Evolutionary conservation across 2,329 filamentous ascomycete species (phyloP).

Genomic region (Fusarium brachygibbosum): DNA sequence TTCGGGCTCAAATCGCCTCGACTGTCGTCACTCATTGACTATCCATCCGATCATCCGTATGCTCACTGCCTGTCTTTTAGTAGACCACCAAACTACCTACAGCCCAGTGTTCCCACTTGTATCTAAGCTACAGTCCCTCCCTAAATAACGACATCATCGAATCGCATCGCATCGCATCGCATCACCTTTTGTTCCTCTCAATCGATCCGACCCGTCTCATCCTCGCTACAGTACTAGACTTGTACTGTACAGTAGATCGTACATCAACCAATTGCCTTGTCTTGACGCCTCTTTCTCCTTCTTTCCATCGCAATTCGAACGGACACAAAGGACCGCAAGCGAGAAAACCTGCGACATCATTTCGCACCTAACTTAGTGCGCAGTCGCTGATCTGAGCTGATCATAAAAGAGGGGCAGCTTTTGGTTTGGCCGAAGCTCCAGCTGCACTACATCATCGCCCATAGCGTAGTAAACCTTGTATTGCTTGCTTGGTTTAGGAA

Average conservation of each 20-base stretch:
- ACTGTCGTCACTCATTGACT: constrained; percentile 12
- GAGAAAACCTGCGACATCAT: constrained; percentile 19
- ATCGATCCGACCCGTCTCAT: constrained; percentile 16
- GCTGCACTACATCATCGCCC: constrained; percentile 40
- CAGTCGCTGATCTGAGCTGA: constrained; percentile 40
- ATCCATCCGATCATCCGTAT: neutral
- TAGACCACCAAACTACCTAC: neutral
- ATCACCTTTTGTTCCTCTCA: constrained; percentile 22
- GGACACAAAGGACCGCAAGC: constrained; percentile 24
- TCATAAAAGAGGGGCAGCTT: constrained; percentile 44
- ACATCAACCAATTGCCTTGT: constrained; percentile 35
- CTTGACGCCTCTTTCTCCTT: constrained; percentile 12
- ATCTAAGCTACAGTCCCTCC: neutral
- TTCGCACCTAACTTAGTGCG: constrained; percentile 13
- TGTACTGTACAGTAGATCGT: constrained; percentile 40
- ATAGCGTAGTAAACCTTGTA: constrained; percentile 42
- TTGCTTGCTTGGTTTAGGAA: constrained; percentile 14
- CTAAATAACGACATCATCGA: constrained; percentile 30
- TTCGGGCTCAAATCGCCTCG: neutral
- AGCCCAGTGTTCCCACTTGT: constrained; percentile 9
- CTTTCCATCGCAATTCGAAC: constrained; percentile 17
- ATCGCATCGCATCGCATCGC: constrained; percentile 28
- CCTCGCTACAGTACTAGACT: neutral
- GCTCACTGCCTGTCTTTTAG: neutral
- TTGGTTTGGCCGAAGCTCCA: constrained; percentile 35